Evolutionary conservation across 2,329 filamentous ascomycete genomes (phyloP), one percentile per base, ranked within the genome.

Genomic region (Paraphoma sp.): DNA sequence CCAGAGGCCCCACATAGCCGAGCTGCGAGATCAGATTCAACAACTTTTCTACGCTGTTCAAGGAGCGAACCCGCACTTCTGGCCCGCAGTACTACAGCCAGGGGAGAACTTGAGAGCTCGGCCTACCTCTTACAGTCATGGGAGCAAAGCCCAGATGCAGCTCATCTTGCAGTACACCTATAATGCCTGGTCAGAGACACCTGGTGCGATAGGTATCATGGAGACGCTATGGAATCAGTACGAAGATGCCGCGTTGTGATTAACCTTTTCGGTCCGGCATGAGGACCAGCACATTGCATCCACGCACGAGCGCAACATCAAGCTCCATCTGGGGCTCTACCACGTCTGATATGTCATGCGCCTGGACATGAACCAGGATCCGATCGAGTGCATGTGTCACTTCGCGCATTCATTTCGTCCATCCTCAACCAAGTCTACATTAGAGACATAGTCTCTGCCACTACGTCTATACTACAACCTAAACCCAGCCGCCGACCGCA

Each of bases 181-280:
- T 49, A 57, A 57, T 47, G 50, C 71, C 14, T 75, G 72, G 72
- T 46, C 48, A 2, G 69, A 73, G 48, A 71, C 65, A 10, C 65
- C 67, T 10, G 65, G 66, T 12, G 69, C 70, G 14, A 64, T 71
- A 12, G 63, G 62, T n/a, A 42, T 64, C 8, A 64, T 72, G 12
- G 45, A 43, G 31, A 23, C 42, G 38, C 28, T 49, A 14, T 42
- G 7, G 41, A 41, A 38, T 11, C 11, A 14, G 3, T 17, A n/a
- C 10, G 33, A n/a, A 38, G 40, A n/a, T 16, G 40, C 12, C 10
- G 12, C 40, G n/a, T 42, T n/a, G 8, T 9, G 14, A 42, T 6
- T 6, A n/a, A 38, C 33, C 3, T 38, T 5, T 23, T 23, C 5
- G 5, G 33, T 14, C 14, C 33, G 33, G 33, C 33, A 7, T 36